Evolutionary conservation across 208 protist genomes (phyloP), one percentile per base, ranked within the genome.

Genomic region (Wallacemonas sp.): DNA sequence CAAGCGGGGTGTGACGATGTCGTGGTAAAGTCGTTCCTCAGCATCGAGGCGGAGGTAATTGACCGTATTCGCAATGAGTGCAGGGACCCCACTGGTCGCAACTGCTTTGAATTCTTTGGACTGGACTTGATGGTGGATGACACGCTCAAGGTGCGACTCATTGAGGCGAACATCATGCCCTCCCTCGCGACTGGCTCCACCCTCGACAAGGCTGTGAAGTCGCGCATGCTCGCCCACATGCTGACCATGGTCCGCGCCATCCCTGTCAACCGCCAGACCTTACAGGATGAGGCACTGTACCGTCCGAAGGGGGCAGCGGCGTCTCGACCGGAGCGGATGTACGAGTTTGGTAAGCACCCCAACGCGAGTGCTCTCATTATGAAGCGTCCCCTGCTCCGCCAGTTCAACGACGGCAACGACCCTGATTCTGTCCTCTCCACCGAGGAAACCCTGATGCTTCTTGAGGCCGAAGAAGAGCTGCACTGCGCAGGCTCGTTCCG

Each of bases 151-250:
- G 78, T 92, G 26, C 78, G 80, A 17, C 78, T 97, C 54, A 86
- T 97, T 55, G 92, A 96, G 76, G 88, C 89, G 34, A 97, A 97
- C 66, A 97, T 97, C 42, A 96, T 97, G 92, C 89, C 92, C 10
- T 95, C 86, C 8, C 77, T 94, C 27, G 88, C 88, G 1, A 96
- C 91, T 24, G 88, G 81, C 53, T 87, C 79, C 53, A 70, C 78
- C 4, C 75, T 95, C 29, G 92, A 97, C 63, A 93, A 93, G 75
- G 88, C 85, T 9, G 87, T 97, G 6, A 97, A 95, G 71, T 81
- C 76, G 4, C 85, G 89, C 36, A 89, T 97, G 81, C 73, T 97
- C 38, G 79, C 89, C 10, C 89, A 95, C 67, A 33, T 97, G 68
- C 72, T 95, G 27, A 95, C 89, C 15, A 73, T 97, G 17, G 83